Conservation (phyloP, 1,284 basidiomycete species). For the Ustilago lituana region DNA sequence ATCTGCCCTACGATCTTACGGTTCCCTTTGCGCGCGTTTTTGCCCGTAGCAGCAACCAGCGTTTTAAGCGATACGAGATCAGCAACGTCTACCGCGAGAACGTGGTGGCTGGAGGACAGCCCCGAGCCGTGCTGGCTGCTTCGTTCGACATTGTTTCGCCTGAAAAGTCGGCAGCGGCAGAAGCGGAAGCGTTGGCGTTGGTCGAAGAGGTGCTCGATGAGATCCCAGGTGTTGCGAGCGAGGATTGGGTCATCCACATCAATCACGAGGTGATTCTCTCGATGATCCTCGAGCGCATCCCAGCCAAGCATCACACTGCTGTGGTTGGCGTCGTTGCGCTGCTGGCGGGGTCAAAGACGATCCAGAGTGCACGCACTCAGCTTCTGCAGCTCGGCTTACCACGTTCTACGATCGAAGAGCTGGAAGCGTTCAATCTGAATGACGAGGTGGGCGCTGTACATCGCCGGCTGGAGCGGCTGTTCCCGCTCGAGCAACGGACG, state of each 20-base stretch:
- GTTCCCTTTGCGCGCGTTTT: conserved; percentile 86
- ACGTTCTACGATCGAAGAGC: conserved; percentile 61
- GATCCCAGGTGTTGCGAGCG: conserved; percentile 58
- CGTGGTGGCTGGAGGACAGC: conserved; percentile 67
- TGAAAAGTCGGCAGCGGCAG: conserved; percentile 61
- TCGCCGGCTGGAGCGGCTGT: conserved; percentile 44
- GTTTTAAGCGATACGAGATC: conserved; percentile 91
- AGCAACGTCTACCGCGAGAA: conserved; percentile 66
- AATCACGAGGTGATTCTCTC: conserved; percentile 60
- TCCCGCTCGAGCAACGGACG: conserved; percentile 50
- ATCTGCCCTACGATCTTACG: conserved; percentile 69
- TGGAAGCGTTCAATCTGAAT: conserved; percentile 56
- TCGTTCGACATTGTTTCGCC: conserved; percentile 68
- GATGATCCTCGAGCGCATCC: conserved; percentile 60
- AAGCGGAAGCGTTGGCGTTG: conserved; percentile 63
- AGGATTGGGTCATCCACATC: conserved; percentile 63
- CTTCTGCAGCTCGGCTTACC: conserved; percentile 56
- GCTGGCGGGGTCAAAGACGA: conserved; percentile 43
- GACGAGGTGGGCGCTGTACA: conserved; percentile 55
- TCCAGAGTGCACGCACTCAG: conserved; percentile 48
- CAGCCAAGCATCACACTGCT: conserved; percentile 53
- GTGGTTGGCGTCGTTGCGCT: conserved; percentile 47
- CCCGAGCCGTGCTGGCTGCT: conserved; percentile 63
- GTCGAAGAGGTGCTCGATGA: conserved; percentile 63
- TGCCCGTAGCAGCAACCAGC: conserved; percentile 76